Percentiles rank a stretch among this genome's conserved stretches.
These are phyloP conservation scores for Colletotrichum zoysiae DNA, from an alignment of 2,329 filamentous ascomycete genomes.

Conservation along the genomic window DNA sequence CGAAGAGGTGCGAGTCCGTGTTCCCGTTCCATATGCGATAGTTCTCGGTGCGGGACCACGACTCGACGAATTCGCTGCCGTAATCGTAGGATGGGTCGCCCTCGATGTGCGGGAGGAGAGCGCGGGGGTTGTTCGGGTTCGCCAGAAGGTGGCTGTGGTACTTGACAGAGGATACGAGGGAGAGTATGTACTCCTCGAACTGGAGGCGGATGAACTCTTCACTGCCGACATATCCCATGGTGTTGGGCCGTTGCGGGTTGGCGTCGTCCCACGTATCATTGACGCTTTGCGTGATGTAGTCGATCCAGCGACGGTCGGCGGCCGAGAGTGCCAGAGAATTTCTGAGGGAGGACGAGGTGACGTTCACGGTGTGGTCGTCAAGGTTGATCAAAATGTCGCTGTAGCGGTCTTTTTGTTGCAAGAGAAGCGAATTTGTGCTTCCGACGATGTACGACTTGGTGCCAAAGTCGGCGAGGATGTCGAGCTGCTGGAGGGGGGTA, in stretches of 20 bases:
- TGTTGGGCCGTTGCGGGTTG: conserved; percentile 91
- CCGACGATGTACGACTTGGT: conserved; percentile 98
- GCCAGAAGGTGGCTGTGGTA: conserved; percentile 79
- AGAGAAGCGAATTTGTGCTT: conserved; percentile 92
- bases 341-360: conserved; percentile 83
- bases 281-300: conserved; percentile 92
- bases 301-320: conserved; percentile 95
- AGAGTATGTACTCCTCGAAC: conserved; percentile 96
- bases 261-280: conserved; percentile 97
- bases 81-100: conserved; percentile 90
- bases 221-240: conserved; percentile 92
- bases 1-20: conserved; percentile 90
- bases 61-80: conserved; percentile 84
- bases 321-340: conserved; percentile 82
- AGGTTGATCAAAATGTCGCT: conserved; percentile 97
- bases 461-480: conserved; percentile 90
- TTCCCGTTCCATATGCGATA: conserved; percentile 87
- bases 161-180: conserved; percentile 88
- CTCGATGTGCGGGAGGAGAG: conserved; percentile 75
- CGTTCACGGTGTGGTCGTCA: conserved; percentile 87
- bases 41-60: conserved; percentile 90
- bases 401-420: conserved; percentile 95
- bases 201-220: conserved; percentile 98
- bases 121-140: conserved; percentile 68
- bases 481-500: conserved; percentile 94